Conservation (phyloP, 495 filamentous ascomycete genomes). For the Talaromyces proteolyticus region DNA sequence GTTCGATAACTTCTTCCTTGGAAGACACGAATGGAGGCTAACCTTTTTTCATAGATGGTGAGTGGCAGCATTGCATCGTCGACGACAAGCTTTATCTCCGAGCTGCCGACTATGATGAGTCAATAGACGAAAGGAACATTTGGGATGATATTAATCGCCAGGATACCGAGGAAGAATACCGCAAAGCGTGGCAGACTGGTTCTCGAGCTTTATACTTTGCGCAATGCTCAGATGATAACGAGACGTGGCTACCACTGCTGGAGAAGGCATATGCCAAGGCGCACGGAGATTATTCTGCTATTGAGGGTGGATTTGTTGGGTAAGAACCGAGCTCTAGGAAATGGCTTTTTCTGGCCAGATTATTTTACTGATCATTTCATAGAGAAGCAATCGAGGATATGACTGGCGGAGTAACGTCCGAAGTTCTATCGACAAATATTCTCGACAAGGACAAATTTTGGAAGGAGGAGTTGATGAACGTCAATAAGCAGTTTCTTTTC, state of each 20-base stretch:
- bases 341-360: too few species aligned
- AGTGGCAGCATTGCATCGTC: conserved; percentile 87
- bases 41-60: conserved; percentile 57
- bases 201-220: conserved; percentile 81
- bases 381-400: conserved; percentile 90
- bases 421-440: conserved; percentile 74
- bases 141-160: conserved; percentile 68
- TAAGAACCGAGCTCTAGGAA: too few species aligned
- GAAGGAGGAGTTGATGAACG: conserved; percentile 76
- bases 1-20: conserved; percentile 26
- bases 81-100: conserved; percentile 82
- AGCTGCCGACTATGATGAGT: conserved; percentile 78
- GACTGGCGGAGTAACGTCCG: conserved; percentile 84
- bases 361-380: conserved; percentile 3
- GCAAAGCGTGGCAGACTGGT: conserved; percentile 66
- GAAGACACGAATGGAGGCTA: neutral
- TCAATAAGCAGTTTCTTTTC: conserved; percentile 85
- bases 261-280: conserved; percentile 98
- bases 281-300: conserved; percentile 78
- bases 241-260: conserved; percentile 90
- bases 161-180: conserved; percentile 74
- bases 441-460: conserved; percentile 86
- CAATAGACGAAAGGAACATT: conserved; percentile 53
- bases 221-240: conserved; percentile 76
- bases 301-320: conserved; percentile 80